Evolutionary conservation across 192 early-diverging fungal species (phyloP).

Genomic region (Backusella westeae): DNA sequence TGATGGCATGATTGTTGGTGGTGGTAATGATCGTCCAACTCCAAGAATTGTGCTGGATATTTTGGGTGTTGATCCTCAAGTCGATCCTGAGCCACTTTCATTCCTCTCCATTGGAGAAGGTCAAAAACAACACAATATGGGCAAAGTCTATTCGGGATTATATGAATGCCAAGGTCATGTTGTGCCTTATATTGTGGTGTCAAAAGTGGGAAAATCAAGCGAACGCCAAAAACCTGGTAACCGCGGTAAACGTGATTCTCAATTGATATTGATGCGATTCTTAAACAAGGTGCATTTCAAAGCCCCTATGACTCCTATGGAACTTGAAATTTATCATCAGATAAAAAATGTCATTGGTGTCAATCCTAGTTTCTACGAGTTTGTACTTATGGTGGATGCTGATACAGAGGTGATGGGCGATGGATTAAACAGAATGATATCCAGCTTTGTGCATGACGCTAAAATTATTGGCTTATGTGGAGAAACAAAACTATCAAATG

Average conservation of each 20-base stretch:
- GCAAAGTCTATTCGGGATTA: slow-evolving; percentile 76
- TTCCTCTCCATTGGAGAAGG: slow-evolving; percentile 78
- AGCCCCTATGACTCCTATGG: slow-evolving; percentile 71
- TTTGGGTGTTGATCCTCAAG: slow-evolving; percentile 48
- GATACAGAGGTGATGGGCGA: slow-evolving; percentile 81
- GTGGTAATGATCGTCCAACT: slow-evolving; percentile 79
- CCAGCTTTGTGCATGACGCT: slow-evolving; percentile 71
- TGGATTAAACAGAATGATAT: slow-evolving; percentile 82
- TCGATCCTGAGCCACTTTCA: slow-evolving; percentile 57
- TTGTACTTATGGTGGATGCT: slow-evolving; percentile 73
- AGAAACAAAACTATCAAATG: slow-evolving; percentile 91
- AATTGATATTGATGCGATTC: slow-evolving; percentile 81
- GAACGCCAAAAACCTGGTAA: slow-evolving; percentile 75
- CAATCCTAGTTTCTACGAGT: slow-evolving; percentile 77
- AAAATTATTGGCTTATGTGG: slow-evolving; percentile 90
- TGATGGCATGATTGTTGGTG: slow-evolving; percentile 79
- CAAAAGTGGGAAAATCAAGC: slow-evolving; percentile 70
- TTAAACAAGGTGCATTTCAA: slow-evolving; percentile 76
- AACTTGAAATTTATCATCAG: slow-evolving; percentile 80
- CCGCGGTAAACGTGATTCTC: slow-evolving; percentile 86
- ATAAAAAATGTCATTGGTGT: slow-evolving; percentile 86
- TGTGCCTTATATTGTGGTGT: slow-evolving; percentile 76
- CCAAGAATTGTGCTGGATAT: slow-evolving; percentile 80
- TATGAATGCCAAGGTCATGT: slow-evolving; percentile 73
- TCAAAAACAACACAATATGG: slow-evolving; percentile 72